Base-by-base conservation (phyloP, 2,329 filamentous ascomycete species). In the Xylariales sp. region DNA sequence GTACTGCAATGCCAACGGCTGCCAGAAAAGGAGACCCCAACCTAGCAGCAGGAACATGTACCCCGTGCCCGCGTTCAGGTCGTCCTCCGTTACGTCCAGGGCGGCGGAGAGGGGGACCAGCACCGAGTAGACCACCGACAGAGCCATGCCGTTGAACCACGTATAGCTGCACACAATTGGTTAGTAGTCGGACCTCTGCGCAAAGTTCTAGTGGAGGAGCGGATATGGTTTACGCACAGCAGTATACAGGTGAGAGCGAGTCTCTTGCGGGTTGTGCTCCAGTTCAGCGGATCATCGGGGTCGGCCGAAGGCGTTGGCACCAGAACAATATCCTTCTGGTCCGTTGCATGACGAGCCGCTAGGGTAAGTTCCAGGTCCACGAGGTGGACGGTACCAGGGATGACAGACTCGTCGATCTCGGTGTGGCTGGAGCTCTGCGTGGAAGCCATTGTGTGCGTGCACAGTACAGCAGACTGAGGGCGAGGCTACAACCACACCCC, bases 231-330 rank as follows among this genome's bases (percentile, higher is more conserved):
- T 46, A 28, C 47, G 40, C 18, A 49, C 39, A 55, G 39, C 13
- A 57, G 47, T 6, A 50, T 48, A 40, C 52, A 57, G 21, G 49
- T 24, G 21, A 61, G 33, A 10, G 54, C 52, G 28, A 54, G 35
- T 11, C 46, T 40, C 43, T 57, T 57, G 41, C 54, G 53, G 14
- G 52, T 42, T n/a, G 50, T 44, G 15, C 44, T 45, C 72, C 72
- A 72, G 41, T 72, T 76, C 23, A 78, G 55, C 3, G 73, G 74
- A 42, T 77, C 74, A 29, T 74, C 68, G 4, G 70, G 66, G 42
- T 76, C 68, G 10, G 56, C 52, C 0, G 67, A 70, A 2, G 73
- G 73, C 0, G 62, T 60, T 2, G 74, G 74, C 7, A 75, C 62
- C 10, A 77, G 56, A 14, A 77, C 68, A 37, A 74, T 69, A 33